Conservation (phyloP, 192 early-diverging fungal genomes). For the Backusella westeae region DNA sequence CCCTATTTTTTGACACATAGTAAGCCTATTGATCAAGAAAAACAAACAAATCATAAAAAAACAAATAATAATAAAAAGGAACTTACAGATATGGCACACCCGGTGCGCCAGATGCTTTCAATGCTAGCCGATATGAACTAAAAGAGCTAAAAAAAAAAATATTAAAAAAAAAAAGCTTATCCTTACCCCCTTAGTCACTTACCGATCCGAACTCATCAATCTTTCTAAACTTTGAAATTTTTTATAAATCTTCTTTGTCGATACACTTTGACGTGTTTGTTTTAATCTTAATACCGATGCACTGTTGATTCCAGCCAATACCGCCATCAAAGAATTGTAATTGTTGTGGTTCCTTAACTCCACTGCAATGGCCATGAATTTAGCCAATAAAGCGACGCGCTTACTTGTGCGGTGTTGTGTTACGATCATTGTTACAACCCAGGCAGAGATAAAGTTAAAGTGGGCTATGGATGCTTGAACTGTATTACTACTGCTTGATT, state of each 20-base stretch:
- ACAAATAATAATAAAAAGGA: background rate
- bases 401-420: conserved; percentile 60
- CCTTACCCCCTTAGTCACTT: background rate
- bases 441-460: conserved; percentile 73
- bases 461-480: conserved; percentile 63
- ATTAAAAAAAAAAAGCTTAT: background rate
- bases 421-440: conserved; percentile 71
- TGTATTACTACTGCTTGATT: conserved; percentile 17
- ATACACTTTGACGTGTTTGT: conserved; percentile 57
- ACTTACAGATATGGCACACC: conserved; percentile 79
- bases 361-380: conserved; percentile 70
- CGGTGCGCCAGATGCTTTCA: conserved; percentile 55
- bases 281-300: conserved; percentile 59
- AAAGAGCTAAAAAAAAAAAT: conserved; percentile 45
- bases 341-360: conserved; percentile 66
- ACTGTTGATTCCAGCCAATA: conserved; percentile 69
- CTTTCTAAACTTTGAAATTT: conserved; percentile 61
- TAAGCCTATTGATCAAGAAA: background rate
- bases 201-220: conserved; percentile 66
- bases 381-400: conserved; percentile 63
- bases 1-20: conserved; percentile 10
- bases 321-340: conserved; percentile 76
- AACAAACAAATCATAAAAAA: background rate
- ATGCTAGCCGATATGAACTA: conserved; percentile 64
- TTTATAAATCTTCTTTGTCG: conserved; percentile 48